Evolutionary conservation across 2,329 filamentous ascomycete genomes (phyloP), one percentile per base, ranked within the genome.

Genomic region (Ophiostoma perfectum): DNA sequence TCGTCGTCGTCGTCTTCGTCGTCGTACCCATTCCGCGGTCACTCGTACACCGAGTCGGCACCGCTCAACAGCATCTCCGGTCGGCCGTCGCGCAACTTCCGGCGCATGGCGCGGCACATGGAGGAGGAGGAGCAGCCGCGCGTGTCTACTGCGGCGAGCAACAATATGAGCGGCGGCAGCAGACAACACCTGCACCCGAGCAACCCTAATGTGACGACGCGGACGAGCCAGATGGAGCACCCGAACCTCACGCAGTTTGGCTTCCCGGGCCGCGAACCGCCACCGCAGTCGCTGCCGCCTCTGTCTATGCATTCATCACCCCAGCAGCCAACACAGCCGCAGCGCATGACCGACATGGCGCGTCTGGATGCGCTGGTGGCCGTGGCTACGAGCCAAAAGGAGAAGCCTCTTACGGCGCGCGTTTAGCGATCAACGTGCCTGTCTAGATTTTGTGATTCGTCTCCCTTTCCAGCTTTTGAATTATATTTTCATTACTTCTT

Each of bases 151-250:
- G 36, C 55, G 8, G 27, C 55, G 16, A 58, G 36, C 11, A 36
- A 58, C 18, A 60, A 60, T 11, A 38, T 60, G 55, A 60, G 27
- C 12, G 55, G 55, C 11, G 55, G 60, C 60, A 63, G 39, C 16
- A 4, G 60, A 16, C 60, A 63, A 11, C 60, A 42, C 60, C 38
- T 18, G 16, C 60, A 63, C 60, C 60, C 60, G 60, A 63, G 60
- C 39, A 63, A 63, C 16, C 60, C 60, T 0, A 42, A 63, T 5
- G 39, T 63, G 16, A 42, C 39, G 3, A 63, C 39, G 1, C 60
- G 60, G 4, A 63, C 60, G 14, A 39, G 38, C 16, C 60, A 63
- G n/a, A 85, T 87, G 76, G 79, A 85, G 4, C 84, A 87, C 68
- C 85, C 85, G 2, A 87, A 87, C 72, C 58, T 74, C 1, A 65